Base-by-base conservation (phyloP, 495 filamentous ascomycete species). In the Trypethelium eluteriae region DNA sequence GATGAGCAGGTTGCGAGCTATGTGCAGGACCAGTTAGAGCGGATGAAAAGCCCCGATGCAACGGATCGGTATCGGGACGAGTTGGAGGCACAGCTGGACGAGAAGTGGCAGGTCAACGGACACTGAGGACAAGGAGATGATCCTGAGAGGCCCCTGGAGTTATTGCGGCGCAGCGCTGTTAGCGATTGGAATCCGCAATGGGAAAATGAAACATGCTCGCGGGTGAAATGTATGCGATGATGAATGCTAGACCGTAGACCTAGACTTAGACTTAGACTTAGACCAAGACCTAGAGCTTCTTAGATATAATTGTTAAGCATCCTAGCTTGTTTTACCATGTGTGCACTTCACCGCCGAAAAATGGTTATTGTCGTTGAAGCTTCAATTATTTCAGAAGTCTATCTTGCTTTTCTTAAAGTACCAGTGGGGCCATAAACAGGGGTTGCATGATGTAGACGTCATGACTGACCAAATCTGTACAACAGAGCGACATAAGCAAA, bases 1-100 rank as follows among this genome's bases (percentile, higher is more conserved):
- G 72, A 78, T 64, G 64, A 77, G 67, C 74, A 75, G 16, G 72
- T 78, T 44, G 74, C 74, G n/a, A 46, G 68, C 65, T 78, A 75
- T 69, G 76, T 79, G 50, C 66, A 64, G 53, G 74, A 76, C 38
- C 74, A 78, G 68, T 65, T 79, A 39, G 67, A 70, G 62, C 62
- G 75, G 36, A 67, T 79, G 67, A 73, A 64, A 67, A 71, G 39
- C 38, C 64, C 72, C 32, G 73, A 74, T 57, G 50, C 57, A 62
- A 71, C 34, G 41, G 67, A 64, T 69, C 64, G 1, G 67, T 64
- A 44, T 64, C 49, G 49, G 39, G 77, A 74, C 44, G 77, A 79
- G 67, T 65, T 79, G 44, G 71, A 75, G 65, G 70, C 77, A 47
- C 65, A 70, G 66, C 69, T 70, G 16, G 75, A 78, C 64, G 76